phyloP scores from a whole-genome alignment of 2,329 filamentous ascomycete genomes.

The Seiridium cupressi region DNA sequence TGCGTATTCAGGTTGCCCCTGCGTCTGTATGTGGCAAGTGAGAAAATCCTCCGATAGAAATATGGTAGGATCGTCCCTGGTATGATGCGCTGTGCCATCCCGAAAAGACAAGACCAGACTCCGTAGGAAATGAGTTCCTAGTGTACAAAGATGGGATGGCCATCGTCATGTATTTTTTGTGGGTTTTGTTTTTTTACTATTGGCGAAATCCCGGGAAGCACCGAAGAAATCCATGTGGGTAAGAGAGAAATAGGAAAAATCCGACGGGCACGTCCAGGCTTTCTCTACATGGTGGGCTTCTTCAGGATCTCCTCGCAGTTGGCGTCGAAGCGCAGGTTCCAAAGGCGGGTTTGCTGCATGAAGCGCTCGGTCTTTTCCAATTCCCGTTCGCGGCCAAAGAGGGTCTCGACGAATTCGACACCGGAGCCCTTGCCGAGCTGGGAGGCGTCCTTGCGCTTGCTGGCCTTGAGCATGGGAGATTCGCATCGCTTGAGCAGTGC shows the following conservation, averaged over 20 bases:
- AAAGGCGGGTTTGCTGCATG: slow-evolving; percentile 84
- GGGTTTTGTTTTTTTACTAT: slow-evolving; percentile 4
- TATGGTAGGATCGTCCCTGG: not conserved
- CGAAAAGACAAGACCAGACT: slow-evolving; percentile 7
- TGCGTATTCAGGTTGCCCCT: slow-evolving; percentile 4
- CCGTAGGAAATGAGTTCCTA: slow-evolving; percentile 6
- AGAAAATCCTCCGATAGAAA: slow-evolving; percentile 6
- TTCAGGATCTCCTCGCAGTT: slow-evolving; percentile 89
- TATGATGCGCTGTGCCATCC: slow-evolving; percentile 9
- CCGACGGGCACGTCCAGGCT: not conserved
- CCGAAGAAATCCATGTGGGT: not conserved
- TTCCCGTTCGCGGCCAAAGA: slow-evolving; percentile 90
- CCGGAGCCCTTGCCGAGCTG: slow-evolving; percentile 90
- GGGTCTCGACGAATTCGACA: slow-evolving; percentile 91
- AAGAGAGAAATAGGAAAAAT: slow-evolving; percentile 6
- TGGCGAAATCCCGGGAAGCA: not conserved
- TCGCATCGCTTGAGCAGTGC: slow-evolving; percentile 88
- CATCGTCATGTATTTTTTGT: not conserved
- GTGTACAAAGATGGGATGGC: slow-evolving; percentile 2
- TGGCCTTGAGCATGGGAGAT: slow-evolving; percentile 89
- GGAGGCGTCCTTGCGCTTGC: slow-evolving; percentile 66
- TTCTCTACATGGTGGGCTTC: slow-evolving; percentile 52
- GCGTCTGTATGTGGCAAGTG: slow-evolving; percentile 2
- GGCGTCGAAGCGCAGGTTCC: slow-evolving; percentile 91
- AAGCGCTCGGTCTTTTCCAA: slow-evolving; percentile 87